Evolutionary conservation across 169 alveolate species (phyloP).

Genomic region (Plasmodium relictum): DNA sequence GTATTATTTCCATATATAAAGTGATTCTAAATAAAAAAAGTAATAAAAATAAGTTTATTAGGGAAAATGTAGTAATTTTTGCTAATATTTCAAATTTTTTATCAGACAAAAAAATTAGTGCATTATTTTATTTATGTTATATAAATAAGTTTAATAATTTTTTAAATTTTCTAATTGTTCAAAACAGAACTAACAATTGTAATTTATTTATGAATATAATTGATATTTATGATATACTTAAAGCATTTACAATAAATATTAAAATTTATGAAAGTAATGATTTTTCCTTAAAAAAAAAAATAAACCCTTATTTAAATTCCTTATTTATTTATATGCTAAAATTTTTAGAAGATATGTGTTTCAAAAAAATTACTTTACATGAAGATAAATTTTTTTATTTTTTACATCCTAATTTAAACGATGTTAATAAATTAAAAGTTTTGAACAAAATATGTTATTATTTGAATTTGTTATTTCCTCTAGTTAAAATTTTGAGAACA

Average conservation of each 20-base stretch:
- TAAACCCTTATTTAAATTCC: constrained; percentile 9
- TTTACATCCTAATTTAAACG: neutral
- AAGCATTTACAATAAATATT: constrained; percentile 26
- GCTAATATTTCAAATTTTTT: constrained; percentile 40
- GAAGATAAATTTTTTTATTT: neutral
- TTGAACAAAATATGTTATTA: constrained; percentile 38
- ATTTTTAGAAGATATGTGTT: constrained; percentile 48
- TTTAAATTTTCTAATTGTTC: constrained; percentile 15
- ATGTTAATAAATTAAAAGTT: constrained; percentile 31
- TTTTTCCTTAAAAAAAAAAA: constrained; percentile 6
- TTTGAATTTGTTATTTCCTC: constrained; percentile 15
- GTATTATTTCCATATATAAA: constrained; percentile 34
- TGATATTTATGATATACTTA: constrained; percentile 48
- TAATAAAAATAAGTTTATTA: neutral
- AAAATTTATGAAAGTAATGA: constrained; percentile 28
- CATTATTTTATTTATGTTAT: constrained; percentile 64
- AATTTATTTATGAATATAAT: constrained; percentile 18
- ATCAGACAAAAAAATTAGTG: constrained; percentile 40
- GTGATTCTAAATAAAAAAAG: constrained; percentile 42
- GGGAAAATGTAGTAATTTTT: constrained; percentile 66
- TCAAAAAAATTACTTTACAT: constrained; percentile 11
- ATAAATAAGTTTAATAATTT: constrained; percentile 35
- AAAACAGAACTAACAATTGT: constrained; percentile 16
- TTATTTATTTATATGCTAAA: constrained; percentile 1
- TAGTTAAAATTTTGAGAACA: constrained; percentile 32